Conservation (phyloP, 306 rosid species). For the Cucumis cinereus region DNA sequence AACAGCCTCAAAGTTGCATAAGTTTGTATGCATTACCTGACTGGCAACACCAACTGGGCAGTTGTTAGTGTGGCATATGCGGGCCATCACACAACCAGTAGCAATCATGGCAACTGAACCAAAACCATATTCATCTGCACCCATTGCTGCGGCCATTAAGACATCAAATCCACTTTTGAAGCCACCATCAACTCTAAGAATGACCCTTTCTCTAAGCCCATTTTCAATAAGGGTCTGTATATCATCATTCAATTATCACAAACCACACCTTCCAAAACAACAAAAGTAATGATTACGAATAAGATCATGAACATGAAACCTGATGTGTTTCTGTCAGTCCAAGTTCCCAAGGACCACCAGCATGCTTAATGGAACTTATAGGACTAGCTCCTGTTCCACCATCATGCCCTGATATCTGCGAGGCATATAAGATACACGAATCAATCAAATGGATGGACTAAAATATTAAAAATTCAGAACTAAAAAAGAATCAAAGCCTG, state of each 20-base stretch:
- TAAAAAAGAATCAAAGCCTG: background rate
- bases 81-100: slow-evolving; percentile 96
- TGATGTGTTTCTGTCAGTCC: slow-evolving; percentile 94
- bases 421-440: slow-evolving; percentile 6
- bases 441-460: background rate
- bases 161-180: slow-evolving; percentile 98
- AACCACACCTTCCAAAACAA: slow-evolving; percentile 8
- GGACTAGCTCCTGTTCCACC: slow-evolving; percentile 99
- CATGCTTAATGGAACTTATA: slow-evolving; percentile 96
- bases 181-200: slow-evolving; percentile 98
- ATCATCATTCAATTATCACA: slow-evolving; percentile 14
- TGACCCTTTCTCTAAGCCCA: slow-evolving; percentile 95
- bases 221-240: slow-evolving; percentile 71
- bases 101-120: slow-evolving; percentile 99
- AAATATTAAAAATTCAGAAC: background rate
- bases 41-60: slow-evolving; percentile 99
- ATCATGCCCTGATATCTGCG: slow-evolving; percentile 92
- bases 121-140: slow-evolving; percentile 92
- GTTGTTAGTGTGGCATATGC: slow-evolving; percentile 95
- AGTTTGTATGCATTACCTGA: slow-evolving; percentile 43
- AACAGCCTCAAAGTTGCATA: background rate
- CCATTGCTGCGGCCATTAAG: slow-evolving; percentile 91
- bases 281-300: background rate
- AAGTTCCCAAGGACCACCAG: slow-evolving; percentile 99
- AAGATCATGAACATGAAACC: slow-evolving; percentile 26